A percentile compares a stretch with the other conserved stretches of the same genome.
Evolutionary conservation across 305 asterid species (phyloP).

Genomic region (Fraxinus platypoda): DNA sequence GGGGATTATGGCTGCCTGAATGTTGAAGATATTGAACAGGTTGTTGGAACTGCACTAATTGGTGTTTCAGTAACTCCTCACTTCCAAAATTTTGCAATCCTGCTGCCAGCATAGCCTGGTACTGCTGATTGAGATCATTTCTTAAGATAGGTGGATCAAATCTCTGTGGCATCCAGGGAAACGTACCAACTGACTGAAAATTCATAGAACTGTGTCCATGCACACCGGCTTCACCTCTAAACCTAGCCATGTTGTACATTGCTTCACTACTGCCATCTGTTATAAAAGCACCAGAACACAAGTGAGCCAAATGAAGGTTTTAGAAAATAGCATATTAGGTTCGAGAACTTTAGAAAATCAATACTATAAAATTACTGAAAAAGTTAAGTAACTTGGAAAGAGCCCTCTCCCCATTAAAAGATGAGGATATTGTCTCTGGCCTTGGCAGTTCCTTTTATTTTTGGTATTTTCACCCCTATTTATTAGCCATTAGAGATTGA

Average conservation of each 20-base stretch:
- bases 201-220: constrained; percentile 67
- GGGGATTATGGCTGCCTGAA: constrained; percentile 48
- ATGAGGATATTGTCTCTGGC: neutral
- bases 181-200: constrained; percentile 65
- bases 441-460: neutral
- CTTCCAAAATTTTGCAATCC: constrained; percentile 66
- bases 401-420: neutral
- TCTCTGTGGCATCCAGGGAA: constrained; percentile 89
- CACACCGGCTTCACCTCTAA: constrained; percentile 76
- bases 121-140: constrained; percentile 74
- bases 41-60: constrained; percentile 68
- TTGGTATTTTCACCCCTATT: neutral
- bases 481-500: neutral
- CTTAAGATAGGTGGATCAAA: constrained; percentile 57
- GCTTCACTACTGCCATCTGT: constrained; percentile 69
- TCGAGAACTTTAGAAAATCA: neutral
- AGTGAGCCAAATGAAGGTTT: neutral
- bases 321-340: neutral
- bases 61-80: constrained; percentile 67
- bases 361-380: neutral
- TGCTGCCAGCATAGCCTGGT: constrained; percentile 72
- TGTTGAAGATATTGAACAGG: constrained; percentile 61
- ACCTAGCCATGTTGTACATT: constrained; percentile 74
- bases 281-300: constrained; percentile 4
- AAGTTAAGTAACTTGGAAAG: neutral